phyloP scores from a whole-genome alignment of 371 early-diverging fungal genomes.

The Saksenaea vasiformis region DNA sequence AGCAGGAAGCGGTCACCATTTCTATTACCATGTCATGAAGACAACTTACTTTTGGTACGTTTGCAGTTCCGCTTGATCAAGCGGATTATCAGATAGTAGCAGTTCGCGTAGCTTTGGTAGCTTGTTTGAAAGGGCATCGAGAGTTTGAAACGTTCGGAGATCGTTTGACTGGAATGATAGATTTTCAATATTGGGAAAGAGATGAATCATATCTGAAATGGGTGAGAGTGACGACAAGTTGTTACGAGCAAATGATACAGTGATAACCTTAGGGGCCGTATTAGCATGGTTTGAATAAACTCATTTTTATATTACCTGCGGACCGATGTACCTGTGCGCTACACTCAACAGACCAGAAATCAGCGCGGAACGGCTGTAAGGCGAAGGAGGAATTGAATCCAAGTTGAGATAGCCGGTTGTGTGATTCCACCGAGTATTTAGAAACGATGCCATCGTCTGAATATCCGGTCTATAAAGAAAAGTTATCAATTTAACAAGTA shows the following conservation, averaged over 20 bases:
- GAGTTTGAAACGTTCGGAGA: background rate
- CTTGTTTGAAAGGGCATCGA: background rate
- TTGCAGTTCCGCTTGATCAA: background rate
- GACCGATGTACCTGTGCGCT: background rate
- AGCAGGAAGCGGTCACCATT: background rate
- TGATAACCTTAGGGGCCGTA: background rate
- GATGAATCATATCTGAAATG: background rate
- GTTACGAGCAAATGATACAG: background rate
- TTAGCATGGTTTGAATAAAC: background rate
- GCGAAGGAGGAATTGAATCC: background rate
- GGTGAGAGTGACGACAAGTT: background rate
- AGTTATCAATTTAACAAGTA: no score
- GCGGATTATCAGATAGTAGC: background rate
- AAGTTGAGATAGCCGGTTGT: background rate
- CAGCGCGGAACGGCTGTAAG: background rate
- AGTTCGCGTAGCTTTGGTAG: background rate
- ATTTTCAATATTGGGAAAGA: background rate
- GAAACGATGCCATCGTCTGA: background rate
- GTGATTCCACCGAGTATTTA: background rate
- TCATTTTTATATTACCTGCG: background rate
- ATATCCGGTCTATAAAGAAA: background rate
- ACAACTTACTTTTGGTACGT: background rate
- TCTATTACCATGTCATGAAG: background rate
- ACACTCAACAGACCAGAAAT: background rate
- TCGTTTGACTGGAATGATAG: background rate